Evolutionary conservation across 768 basidiomycete genomes (phyloP), one percentile per base, ranked within the genome.

Genomic region (Crucibulum laeve): DNA sequence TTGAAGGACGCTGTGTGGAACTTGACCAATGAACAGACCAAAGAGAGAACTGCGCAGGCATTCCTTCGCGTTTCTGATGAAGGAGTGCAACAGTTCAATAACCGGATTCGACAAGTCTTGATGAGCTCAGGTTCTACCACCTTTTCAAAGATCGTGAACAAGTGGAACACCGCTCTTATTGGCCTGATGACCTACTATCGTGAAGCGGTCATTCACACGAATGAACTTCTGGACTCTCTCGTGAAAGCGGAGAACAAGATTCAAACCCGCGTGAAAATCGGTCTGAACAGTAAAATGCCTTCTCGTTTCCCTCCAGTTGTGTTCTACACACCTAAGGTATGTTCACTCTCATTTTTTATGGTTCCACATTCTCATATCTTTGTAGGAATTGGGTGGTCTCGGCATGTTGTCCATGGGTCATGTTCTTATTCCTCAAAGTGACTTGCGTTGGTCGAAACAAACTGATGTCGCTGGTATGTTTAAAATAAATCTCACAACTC

Each of bases 221-320:
- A 93, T 55, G 95, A 98, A 64, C 73, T 99, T 15, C 79, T 99
- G 38, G 96, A 98, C 60, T 80, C 92, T 0, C 75, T 98, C 30
- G 96, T 99, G 58, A 99, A 99, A 67, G 92, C 94, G 1, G 95
- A 99, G 71, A 97, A 97, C 79, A 98, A 98, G 75, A 95, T 98
- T 37, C 96, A 99, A 67, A 97, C 94, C 3, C 91, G 96, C 68
- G 95, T 99, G 57, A 98, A 98, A 77, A 97, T 99, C 49, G 96
- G 95, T n/a, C 60, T 96, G 53, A 96, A 97, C 76, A 91, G 88
- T 64, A 96, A 98, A 72, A 98, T 99, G 96, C 96, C 96, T 18
- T 96, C 93, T 3, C 87, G 93, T 76, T 97, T 98, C 80, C 95
- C 96, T 44, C 87, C 95, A 8, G 88, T 91, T 13, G 88, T 94